Evolutionary conservation across 495 filamentous ascomycete genomes (phyloP).

Genomic region (Lepidopterella palustris): DNA sequence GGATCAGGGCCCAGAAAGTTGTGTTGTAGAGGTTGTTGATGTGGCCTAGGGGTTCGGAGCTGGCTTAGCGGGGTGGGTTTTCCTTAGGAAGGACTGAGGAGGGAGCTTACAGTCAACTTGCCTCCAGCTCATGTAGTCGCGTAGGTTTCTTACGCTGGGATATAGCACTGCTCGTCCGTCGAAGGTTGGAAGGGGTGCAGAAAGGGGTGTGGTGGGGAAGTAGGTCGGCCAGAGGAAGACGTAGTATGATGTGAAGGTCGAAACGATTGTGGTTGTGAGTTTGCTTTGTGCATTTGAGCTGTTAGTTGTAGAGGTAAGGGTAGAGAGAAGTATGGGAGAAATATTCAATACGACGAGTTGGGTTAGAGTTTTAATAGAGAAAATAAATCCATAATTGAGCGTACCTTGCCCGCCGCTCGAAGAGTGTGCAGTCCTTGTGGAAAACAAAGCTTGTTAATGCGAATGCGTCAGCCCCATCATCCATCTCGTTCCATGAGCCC

Average conservation of each 20-base stretch:
- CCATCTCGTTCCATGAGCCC: neutral
- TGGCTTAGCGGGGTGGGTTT: neutral
- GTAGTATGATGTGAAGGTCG: conserved; percentile 90
- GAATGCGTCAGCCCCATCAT: conserved; percentile 3
- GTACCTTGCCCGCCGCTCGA: conserved; percentile 79
- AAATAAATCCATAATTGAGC: conserved; percentile 29
- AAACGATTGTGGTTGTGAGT: conserved; percentile 80
- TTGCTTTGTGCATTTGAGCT: conserved; percentile 51
- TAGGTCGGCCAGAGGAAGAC: conserved; percentile 69
- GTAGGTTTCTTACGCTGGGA: conserved; percentile 66
- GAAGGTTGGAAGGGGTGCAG: conserved; percentile 76
- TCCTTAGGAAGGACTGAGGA: conserved; percentile 3
- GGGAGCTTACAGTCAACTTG: conserved; percentile 79
- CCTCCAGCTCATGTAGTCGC: conserved; percentile 95
- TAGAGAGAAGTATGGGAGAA: neutral
- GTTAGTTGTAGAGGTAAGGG: neutral
- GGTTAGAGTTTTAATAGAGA: neutral
- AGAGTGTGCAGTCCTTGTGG: conserved; percentile 69
- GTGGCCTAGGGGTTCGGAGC: conserved; percentile 53
- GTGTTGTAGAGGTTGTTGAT: conserved; percentile 99
- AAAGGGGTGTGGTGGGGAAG: conserved; percentile 62
- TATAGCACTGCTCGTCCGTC: conserved; percentile 89
- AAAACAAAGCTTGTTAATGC: conserved; percentile 69
- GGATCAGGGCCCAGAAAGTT: conserved; percentile 85
- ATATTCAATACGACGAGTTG: neutral